Evolutionary conservation across 2,329 filamentous ascomycete genomes (phyloP), one percentile per base, ranked within the genome.

Genomic region (Diaporthe sp.): DNA sequence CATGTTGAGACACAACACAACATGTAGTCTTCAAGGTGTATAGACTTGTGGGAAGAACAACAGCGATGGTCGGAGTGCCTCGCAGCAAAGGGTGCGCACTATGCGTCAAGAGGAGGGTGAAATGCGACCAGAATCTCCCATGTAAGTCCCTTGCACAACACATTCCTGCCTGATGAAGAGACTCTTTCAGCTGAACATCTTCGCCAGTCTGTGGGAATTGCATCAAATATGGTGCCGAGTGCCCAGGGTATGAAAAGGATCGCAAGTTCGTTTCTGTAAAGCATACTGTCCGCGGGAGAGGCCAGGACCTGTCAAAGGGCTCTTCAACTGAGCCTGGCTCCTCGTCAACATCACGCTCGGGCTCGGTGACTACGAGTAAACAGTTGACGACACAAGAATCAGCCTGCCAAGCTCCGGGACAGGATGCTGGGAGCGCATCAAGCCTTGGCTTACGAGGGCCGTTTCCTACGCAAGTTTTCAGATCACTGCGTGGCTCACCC

Each of bases 111-210:
- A 81, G 84, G 71, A 82, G 82, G 63, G 81, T 85, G 73, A 84
- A 86, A 80, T 88, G 87, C 75, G 86, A 88, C 77, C 82, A 87
- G 78, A 79, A 76, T 30, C 82, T 81, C 15, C 86, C 86, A 15
- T 80, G 78, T 70, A 68, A 17, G 63, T 27, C 27, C 47, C 15
- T 30, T 17, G 19, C n/a, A n/a, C 17, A 37, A 2, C 7, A 44
- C 7, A 13, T 17, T 12, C 30, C n/a, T 25, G 6, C 61, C 3
- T 22, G n/a, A 25, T 51, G 9, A 35, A n/a, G 12, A 32, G 17
- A 25, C 1, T n/a, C 9, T 13, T 19, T 2, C 3, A 22, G 37
- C 63, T 74, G 53, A 74, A 35, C 30, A 66, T 27, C 7, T 4
- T 53, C 6, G 39, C 22, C 17, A 75, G 73, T 44, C 19, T 85